Evolutionary conservation across 495 filamentous ascomycete species (phyloP).

Genomic region (Jackrogersella minutella): DNA sequence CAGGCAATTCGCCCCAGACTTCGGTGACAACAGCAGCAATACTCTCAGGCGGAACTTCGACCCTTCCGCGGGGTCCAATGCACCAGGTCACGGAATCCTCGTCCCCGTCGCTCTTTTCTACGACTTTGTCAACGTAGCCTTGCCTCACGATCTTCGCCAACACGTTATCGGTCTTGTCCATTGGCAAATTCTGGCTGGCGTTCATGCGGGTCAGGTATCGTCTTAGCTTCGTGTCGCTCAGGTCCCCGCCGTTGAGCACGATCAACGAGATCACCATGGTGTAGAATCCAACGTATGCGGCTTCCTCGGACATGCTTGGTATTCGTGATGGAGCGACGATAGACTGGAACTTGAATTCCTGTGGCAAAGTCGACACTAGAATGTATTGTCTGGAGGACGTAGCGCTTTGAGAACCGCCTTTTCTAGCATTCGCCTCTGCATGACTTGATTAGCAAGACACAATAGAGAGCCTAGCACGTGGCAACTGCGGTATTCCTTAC

Average conservation of each 20-base stretch:
- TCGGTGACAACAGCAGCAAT: conserved; percentile 74
- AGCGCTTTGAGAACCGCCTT: conserved; percentile 51
- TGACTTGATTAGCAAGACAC: conserved; percentile 27
- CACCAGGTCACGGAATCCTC: conserved; percentile 80
- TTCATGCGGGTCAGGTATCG: conserved; percentile 80
- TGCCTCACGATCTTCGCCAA: conserved; percentile 79
- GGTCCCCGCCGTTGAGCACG: conserved; percentile 68
- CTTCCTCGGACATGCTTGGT: conserved; percentile 70
- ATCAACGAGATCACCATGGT: conserved; percentile 82
- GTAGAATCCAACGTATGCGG: conserved; percentile 80
- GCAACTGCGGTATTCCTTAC: conserved; percentile 44
- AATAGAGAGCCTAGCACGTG: conserved; percentile 10
- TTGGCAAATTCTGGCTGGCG: conserved; percentile 73
- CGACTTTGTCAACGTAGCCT: conserved; percentile 79
- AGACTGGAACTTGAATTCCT: conserved; percentile 64
- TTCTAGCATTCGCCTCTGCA: conserved; percentile 49
- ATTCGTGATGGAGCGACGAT: conserved; percentile 75
- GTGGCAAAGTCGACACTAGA: conserved; percentile 73
- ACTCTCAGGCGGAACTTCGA: conserved; percentile 79
- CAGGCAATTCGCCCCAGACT: conserved; percentile 59
- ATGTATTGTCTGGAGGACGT: conserved; percentile 75
- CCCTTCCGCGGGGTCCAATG: conserved; percentile 83
- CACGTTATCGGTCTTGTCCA: conserved; percentile 78
- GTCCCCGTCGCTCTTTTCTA: conserved; percentile 66
- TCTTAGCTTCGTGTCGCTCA: conserved; percentile 76